These are phyloP conservation scores for Alternaria ethzedia DNA, from an alignment of 2,329 filamentous ascomycete species.

Conservation along the genomic window DNA sequence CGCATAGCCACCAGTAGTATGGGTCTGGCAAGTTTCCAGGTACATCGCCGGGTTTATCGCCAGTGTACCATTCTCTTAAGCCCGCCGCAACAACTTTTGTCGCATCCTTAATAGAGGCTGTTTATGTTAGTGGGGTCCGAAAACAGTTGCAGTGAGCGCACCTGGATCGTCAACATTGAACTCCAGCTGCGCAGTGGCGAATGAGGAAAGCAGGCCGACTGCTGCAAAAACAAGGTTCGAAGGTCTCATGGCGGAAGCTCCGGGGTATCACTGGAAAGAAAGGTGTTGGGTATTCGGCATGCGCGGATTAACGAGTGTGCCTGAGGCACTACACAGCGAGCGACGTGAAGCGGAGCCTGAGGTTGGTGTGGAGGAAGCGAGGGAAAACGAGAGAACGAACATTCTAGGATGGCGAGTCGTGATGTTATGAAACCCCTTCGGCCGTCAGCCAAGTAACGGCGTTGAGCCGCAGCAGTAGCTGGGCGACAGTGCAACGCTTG, in stretches of 20 bases:
- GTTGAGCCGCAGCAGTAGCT: constrained; percentile 23
- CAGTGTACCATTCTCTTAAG: constrained; percentile 69
- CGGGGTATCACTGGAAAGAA: constrained; percentile 10
- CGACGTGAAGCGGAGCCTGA: constrained; percentile 10
- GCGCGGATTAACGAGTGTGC: constrained; percentile 10
- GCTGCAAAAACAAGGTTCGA: constrained; percentile 18
- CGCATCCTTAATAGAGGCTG: constrained; percentile 67
- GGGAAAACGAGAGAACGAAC: background rate
- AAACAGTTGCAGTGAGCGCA: constrained; percentile 6
- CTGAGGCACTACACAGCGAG: constrained; percentile 16
- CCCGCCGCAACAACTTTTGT: constrained; percentile 66
- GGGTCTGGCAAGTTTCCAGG: constrained; percentile 60
- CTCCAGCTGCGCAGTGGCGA: constrained; percentile 21
- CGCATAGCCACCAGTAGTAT: constrained; percentile 52
- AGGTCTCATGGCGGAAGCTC: constrained; percentile 26
- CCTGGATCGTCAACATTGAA: constrained; percentile 27
- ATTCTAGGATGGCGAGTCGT: constrained; percentile 9
- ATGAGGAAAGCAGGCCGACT: constrained; percentile 24
- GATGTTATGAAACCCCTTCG: constrained; percentile 27
- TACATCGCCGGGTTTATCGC: constrained; percentile 64
- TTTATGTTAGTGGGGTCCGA: constrained; percentile 8
- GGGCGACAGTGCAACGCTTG: constrained; percentile 28
- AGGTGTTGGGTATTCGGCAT: constrained; percentile 3
- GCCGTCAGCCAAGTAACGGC: constrained; percentile 23
- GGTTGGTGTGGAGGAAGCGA: background rate